Conservation (phyloP, 106 monocot genomes). For the Amphibolis antarctica region DNA sequence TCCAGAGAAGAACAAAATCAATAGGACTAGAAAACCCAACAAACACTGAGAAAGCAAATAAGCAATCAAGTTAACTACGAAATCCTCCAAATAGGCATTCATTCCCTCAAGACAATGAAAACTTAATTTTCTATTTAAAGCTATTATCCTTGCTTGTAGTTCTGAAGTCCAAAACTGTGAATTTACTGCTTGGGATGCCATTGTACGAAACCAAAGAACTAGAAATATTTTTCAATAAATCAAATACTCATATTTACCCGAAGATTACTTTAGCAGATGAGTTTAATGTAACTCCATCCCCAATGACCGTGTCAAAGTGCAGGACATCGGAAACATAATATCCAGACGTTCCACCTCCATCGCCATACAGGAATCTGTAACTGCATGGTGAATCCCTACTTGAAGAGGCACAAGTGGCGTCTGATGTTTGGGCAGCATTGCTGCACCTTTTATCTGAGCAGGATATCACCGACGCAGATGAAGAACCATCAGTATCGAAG, state of each 20-base stretch:
- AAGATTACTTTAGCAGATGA: constrained; percentile 71
- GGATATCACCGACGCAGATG: constrained; percentile 39
- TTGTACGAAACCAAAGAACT: too few species aligned
- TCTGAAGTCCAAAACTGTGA: too few species aligned
- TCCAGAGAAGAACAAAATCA: too few species aligned
- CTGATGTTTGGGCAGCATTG: constrained; percentile 36
- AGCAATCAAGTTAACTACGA: too few species aligned
- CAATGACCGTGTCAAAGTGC: constrained; percentile 41
- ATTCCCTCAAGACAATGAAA: too few species aligned
- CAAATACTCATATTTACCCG: constrained; percentile 31
- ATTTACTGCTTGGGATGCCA: background rate
- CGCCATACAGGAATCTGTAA: constrained; percentile 77
- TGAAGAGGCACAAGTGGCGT: constrained; percentile 35
- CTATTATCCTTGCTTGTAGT: too few species aligned
- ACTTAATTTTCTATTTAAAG: too few species aligned
- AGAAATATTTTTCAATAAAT: background rate
- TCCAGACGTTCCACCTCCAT: constrained; percentile 84
- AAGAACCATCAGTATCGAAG: constrained; percentile 45
- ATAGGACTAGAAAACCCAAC: too few species aligned
- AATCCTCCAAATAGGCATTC: too few species aligned
- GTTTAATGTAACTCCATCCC: constrained; percentile 34
- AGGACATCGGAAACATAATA: constrained; percentile 68
- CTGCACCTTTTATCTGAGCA: constrained; percentile 60
- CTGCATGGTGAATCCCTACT: constrained; percentile 35
- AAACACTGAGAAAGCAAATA: too few species aligned